Percentiles rank a stretch among this genome's conserved stretches.
phyloP scores from a whole-genome alignment of 1,284 basidiomycete species.

The Agroathelia rolfsii region DNA sequence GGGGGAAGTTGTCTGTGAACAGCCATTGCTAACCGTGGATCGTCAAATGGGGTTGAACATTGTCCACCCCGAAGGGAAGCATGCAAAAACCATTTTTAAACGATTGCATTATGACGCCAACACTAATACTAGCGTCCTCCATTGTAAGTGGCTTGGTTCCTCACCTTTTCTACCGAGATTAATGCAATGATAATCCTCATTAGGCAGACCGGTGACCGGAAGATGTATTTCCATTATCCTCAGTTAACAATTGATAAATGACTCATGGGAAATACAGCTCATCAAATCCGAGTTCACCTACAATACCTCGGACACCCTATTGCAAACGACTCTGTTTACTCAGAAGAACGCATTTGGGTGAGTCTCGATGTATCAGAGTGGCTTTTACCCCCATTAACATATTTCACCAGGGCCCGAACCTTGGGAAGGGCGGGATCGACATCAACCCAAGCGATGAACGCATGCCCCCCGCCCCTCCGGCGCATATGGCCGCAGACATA shows the following conservation, averaged over 20 bases:
- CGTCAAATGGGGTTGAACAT: conserved; percentile 94
- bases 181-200: conserved; percentile 1
- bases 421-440: conserved; percentile 81
- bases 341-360: conserved; percentile 75
- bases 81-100: conserved; percentile 85
- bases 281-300: conserved; percentile 93
- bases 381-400: conserved; percentile 1
- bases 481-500: conserved; percentile 41
- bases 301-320: conserved; percentile 93
- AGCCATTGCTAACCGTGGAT: conserved; percentile 88
- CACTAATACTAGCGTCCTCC: conserved; percentile 82
- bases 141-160: conserved; percentile 46
- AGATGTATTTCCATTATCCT: conserved; percentile 53
- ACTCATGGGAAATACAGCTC: conserved; percentile 40
- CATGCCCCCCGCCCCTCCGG: conserved; percentile 51
- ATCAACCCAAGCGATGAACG: conserved; percentile 55
- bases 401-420: conserved; percentile 46
- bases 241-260: conserved; percentile 4
- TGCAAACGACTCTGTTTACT: conserved; percentile 86
- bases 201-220: conserved; percentile 79
- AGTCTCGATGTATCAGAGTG: conserved; percentile 13
- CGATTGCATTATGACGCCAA: conserved; percentile 76
- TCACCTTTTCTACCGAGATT: conserved; percentile 1
- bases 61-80: conserved; percentile 90
- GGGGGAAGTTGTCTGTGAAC: conserved; percentile 72